Evolutionary conservation across 805 yeast species (phyloP).

Genomic region (Tetrapisispora pingtungensis): DNA sequence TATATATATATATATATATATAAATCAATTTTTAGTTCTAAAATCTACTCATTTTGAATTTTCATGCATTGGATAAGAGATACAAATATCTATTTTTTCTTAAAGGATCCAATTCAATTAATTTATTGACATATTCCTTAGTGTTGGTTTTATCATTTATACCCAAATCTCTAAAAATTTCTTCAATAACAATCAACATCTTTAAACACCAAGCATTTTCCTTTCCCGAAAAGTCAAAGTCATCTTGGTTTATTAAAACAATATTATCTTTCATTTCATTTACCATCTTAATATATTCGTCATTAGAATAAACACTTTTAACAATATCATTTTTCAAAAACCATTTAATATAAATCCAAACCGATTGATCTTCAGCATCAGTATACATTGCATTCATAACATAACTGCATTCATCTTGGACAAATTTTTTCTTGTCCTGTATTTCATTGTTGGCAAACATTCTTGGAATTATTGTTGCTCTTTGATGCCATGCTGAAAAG

Average conservation of each 20-base stretch:
- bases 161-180: constrained; percentile 20
- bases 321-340: constrained; percentile 35
- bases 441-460: constrained; percentile 30
- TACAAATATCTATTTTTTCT: constrained; percentile 46
- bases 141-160: constrained; percentile 25
- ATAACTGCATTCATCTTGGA: constrained; percentile 51
- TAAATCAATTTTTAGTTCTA: no score
- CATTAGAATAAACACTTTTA: constrained; percentile 14
- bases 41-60: no score
- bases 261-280: constrained; percentile 39
- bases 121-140: constrained; percentile 28
- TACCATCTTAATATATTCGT: constrained; percentile 33
- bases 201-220: constrained; percentile 75
- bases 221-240: constrained; percentile 51
- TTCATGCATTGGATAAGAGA: not conserved
- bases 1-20: no score
- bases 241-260: constrained; percentile 59
- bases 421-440: constrained; percentile 25
- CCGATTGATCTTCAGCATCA: constrained; percentile 89
- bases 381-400: constrained; percentile 80
- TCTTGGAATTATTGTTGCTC: constrained; percentile 57
- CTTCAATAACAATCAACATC: constrained; percentile 40
- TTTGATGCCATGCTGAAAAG: constrained; percentile 92
- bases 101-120: constrained; percentile 53
- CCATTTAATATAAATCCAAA: constrained; percentile 88